Evolutionary conservation across 129 eudicot genomes (phyloP).

Genomic region (Lonicera japonica): DNA sequence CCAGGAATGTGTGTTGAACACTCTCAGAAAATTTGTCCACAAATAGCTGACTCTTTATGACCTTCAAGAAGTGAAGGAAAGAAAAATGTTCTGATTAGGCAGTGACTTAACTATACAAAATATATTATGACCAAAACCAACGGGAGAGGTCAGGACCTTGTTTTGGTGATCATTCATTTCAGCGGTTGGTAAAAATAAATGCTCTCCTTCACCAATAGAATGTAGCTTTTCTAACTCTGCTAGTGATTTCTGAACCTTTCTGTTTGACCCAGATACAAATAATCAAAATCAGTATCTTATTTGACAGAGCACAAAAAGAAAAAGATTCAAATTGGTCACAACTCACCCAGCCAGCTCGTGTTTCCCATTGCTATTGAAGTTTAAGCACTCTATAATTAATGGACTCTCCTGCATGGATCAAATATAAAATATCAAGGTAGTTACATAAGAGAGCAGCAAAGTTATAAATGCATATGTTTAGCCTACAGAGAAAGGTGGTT

Average conservation of each 20-base stretch:
- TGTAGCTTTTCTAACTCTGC: conserved; percentile 63
- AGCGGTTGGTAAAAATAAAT: conserved; percentile 47
- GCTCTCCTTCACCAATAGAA: conserved; percentile 50
- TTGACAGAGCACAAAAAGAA: neutral
- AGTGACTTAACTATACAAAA: neutral
- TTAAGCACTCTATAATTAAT: conserved; percentile 71
- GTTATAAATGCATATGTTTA: neutral
- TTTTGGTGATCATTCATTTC: conserved; percentile 47
- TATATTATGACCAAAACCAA: neutral
- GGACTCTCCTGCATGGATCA: conserved; percentile 76
- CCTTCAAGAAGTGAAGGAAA: conserved; percentile 24
- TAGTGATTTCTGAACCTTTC: conserved; percentile 81
- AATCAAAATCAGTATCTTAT: conserved; percentile 18
- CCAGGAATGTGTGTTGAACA: conserved; percentile 78
- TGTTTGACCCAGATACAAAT: conserved; percentile 20
- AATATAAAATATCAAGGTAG: no score
- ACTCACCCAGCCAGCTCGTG: conserved; percentile 87
- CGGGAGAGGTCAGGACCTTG: conserved; percentile 38
- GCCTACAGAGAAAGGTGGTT: neutral
- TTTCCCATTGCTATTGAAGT: conserved; percentile 90
- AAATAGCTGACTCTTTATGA: conserved; percentile 71
- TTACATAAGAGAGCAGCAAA: neutral
- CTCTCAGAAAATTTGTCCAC: conserved; percentile 83
- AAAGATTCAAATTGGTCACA: conserved; percentile 7
- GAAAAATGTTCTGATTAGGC: no score